These are phyloP conservation scores for Pterocarpus macrocarpus DNA, from an alignment of 306 rosid species.

Conservation along the genomic window DNA sequence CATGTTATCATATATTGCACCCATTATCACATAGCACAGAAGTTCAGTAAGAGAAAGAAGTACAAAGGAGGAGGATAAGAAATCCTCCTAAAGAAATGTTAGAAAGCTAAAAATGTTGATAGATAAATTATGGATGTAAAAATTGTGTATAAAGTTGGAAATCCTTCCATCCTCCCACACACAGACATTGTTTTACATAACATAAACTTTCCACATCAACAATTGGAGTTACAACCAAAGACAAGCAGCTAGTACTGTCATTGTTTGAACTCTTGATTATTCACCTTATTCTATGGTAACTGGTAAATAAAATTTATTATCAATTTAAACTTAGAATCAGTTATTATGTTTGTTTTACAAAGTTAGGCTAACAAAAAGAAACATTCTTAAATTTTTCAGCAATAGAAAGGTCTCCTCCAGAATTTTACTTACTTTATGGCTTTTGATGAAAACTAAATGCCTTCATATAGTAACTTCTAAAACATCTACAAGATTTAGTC, in stretches of 20 bases:
- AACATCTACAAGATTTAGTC: background rate
- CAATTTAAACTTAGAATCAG: background rate
- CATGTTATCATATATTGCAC: background rate
- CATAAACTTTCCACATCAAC: background rate
- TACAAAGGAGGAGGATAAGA: conserved; percentile 27
- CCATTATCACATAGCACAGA: background rate
- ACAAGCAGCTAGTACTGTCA: conserved; percentile 16
- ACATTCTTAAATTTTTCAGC: too few relatives aligned
- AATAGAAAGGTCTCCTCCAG: background rate
- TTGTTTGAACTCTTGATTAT: background rate
- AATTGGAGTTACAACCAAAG: background rate
- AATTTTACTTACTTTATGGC: background rate
- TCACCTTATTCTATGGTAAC: background rate
- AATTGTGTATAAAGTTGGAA: background rate
- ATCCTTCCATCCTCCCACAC: background rate
- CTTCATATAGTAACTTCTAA: background rate
- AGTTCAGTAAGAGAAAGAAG: conserved; percentile 10
- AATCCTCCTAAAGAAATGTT: background rate
- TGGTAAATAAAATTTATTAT: background rate
- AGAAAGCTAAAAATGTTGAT: background rate
- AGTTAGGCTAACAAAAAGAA: too few relatives aligned
- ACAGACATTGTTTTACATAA: background rate
- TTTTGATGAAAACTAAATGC: background rate
- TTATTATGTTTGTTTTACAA: background rate
- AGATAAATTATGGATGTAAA: background rate